Percentiles rank a stretch among this genome's conserved stretches.
phyloP scores from a whole-genome alignment of 2,329 filamentous ascomycete genomes.

The Apiospora saccharicola region DNA sequence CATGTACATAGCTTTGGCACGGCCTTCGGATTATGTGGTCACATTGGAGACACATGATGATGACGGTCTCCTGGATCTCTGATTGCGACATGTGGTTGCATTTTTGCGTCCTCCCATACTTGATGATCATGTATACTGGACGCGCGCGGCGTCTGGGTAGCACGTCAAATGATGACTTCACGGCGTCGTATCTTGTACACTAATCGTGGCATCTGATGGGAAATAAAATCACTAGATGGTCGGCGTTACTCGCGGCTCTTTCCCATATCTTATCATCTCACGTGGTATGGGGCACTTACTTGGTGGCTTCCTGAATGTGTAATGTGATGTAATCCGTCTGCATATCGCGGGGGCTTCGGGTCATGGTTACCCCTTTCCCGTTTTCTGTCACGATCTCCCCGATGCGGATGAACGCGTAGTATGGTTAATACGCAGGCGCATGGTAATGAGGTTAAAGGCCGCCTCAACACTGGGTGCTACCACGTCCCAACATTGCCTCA shows the following conservation, averaged over 20 bases:
- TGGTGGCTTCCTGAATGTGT: neutral
- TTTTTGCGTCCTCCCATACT: slow-evolving; percentile 15
- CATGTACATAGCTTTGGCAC: slow-evolving; percentile 20
- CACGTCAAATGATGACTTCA: slow-evolving; percentile 17
- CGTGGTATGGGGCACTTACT: neutral
- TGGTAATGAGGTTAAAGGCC: neutral
- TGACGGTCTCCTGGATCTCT: slow-evolving; percentile 18
- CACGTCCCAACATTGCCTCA: neutral
- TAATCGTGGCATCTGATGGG: slow-evolving; percentile 21
- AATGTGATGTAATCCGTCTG: neutral
- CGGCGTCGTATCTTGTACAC: slow-evolving; percentile 21
- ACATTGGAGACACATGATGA: slow-evolving; percentile 5
- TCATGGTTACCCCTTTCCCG: too few species aligned
- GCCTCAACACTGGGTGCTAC: neutral
- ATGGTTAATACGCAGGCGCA: too few species aligned
- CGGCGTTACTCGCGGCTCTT: slow-evolving; percentile 13
- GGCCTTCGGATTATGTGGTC: slow-evolving; percentile 2
- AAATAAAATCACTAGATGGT: slow-evolving; percentile 20
- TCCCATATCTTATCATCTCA: neutral
- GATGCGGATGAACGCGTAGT: too few species aligned
- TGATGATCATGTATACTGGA: slow-evolving; percentile 15
- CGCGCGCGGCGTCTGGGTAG: slow-evolving; percentile 21
- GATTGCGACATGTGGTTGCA: slow-evolving; percentile 14
- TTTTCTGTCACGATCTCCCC: too few species aligned
- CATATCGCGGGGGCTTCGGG: neutral